Evolutionary conservation across 495 filamentous ascomycete genomes (phyloP).

Genomic region (Sporormia fimetaria): DNA sequence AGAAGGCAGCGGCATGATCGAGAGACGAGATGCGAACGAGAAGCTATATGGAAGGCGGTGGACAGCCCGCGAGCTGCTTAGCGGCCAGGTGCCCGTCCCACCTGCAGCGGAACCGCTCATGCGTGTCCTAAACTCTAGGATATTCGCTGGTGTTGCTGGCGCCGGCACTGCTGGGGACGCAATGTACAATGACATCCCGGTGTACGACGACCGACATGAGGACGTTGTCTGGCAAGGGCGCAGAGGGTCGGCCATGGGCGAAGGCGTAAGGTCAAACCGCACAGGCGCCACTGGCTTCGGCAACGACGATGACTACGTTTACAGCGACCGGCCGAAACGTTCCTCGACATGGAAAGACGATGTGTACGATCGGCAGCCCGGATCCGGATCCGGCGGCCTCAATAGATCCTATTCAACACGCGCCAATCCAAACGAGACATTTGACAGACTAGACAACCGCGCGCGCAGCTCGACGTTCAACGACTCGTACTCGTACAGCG

Average conservation of each 20-base stretch:
- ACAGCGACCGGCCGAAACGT: slow-evolving; percentile 53
- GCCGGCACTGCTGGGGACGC: slow-evolving; percentile 39
- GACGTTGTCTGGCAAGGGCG: slow-evolving; percentile 87
- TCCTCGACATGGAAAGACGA: slow-evolving; percentile 84
- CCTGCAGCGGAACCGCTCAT: slow-evolving; percentile 73
- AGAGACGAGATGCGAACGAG: slow-evolving; percentile 91
- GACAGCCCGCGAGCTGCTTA: slow-evolving; percentile 72
- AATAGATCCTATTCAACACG: slow-evolving; percentile 44
- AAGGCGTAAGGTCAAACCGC: slow-evolving; percentile 52
- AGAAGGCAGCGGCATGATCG: slow-evolving; percentile 81
- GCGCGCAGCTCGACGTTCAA: slow-evolving; percentile 15
- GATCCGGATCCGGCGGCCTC: slow-evolving; percentile 31
- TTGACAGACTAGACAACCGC: slow-evolving; percentile 37
- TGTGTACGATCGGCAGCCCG: slow-evolving; percentile 60
- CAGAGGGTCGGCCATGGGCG: slow-evolving; percentile 62
- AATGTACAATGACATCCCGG: slow-evolving; percentile 92
- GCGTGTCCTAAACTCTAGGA: slow-evolving; percentile 68
- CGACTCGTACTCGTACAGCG: slow-evolving; percentile 38
- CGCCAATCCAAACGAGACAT: slow-evolving; percentile 38
- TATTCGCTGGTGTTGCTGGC: slow-evolving; percentile 57
- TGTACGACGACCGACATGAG: slow-evolving; percentile 82
- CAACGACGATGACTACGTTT: slow-evolving; percentile 44
- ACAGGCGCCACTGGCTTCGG: slow-evolving; percentile 33
- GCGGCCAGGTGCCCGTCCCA: slow-evolving; percentile 65
- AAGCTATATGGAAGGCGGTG: slow-evolving; percentile 79